Evolutionary conservation across 441 rosid genomes (phyloP).

Genomic region (Erodium moschatum): DNA sequence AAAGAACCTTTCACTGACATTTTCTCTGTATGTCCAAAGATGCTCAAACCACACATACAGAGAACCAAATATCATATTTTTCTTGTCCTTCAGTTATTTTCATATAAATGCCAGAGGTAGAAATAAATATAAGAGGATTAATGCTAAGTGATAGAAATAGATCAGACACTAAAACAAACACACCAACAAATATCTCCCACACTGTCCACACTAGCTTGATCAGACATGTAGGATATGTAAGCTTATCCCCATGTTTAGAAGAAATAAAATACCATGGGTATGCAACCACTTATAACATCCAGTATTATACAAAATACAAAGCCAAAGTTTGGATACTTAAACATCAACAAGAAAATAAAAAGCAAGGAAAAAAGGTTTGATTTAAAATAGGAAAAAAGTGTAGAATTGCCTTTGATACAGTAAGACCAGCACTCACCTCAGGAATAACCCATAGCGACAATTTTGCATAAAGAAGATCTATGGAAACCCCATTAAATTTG

Average conservation of each 20-base stretch:
- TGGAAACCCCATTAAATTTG: slow-evolving; percentile 79
- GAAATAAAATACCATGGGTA: neutral
- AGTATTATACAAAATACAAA: neutral
- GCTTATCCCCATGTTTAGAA: neutral
- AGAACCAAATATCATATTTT: neutral
- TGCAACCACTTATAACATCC: neutral
- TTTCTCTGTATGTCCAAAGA: neutral
- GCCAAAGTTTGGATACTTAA: neutral
- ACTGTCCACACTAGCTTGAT: neutral
- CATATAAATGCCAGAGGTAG: neutral
- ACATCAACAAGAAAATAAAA: neutral
- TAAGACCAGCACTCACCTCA: slow-evolving; percentile 51
- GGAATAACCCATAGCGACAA: slow-evolving; percentile 86
- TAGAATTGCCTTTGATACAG: neutral
- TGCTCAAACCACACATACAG: neutral
- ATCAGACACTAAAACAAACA: neutral
- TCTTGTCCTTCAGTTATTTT: neutral
- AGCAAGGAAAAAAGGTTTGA: neutral
- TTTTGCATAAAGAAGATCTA: slow-evolving; percentile 91
- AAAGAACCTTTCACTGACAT: neutral
- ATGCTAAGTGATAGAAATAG: neutral
- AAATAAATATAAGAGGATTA: too few species aligned
- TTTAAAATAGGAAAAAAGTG: neutral
- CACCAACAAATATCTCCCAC: neutral
- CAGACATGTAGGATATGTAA: neutral